A percentile compares a stretch with the other conserved stretches of the same genome.
Conservation (phyloP, 495 filamentous ascomycete species). For the Glarea lozoyensis region DNA sequence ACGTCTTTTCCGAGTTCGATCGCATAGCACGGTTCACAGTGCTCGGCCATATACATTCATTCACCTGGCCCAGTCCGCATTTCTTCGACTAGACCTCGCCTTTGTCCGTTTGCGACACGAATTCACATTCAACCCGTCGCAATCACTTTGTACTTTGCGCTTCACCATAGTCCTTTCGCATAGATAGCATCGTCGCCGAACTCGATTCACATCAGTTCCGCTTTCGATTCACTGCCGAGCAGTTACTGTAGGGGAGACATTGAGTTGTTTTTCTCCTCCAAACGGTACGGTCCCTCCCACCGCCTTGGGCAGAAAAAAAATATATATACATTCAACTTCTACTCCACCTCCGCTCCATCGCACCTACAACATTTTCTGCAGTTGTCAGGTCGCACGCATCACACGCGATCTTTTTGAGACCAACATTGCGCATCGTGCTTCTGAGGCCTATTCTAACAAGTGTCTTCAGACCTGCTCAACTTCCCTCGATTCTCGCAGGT, state of each 20-base stretch:
- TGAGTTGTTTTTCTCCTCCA: slow-evolving; percentile 94
- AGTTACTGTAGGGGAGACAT: slow-evolving; percentile 81
- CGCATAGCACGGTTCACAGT: slow-evolving; percentile 13
- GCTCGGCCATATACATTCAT: slow-evolving; percentile 18
- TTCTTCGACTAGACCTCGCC: no score
- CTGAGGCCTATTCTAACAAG: slow-evolving; percentile 18
- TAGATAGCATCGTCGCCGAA: slow-evolving; percentile 10
- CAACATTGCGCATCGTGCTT: no score
- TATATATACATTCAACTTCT: slow-evolving; percentile 9
- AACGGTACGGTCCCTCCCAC: slow-evolving; percentile 51
- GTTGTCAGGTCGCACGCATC: no score
- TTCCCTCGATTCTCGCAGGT: slow-evolving; percentile 6
- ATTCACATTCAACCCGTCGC: background rate
- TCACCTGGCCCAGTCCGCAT: slow-evolving; percentile 7
- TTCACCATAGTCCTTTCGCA: background rate
- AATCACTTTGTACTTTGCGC: background rate
- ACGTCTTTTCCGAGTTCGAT: slow-evolving; percentile 6
- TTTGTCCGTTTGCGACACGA: slow-evolving; percentile 5
- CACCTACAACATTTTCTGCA: no score
- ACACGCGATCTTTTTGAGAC: no score
- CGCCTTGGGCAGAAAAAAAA: slow-evolving; percentile 8
- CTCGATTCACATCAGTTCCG: slow-evolving; percentile 10
- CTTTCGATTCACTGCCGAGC: slow-evolving; percentile 18
- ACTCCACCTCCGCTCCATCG: slow-evolving; percentile 3
- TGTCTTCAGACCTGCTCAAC: slow-evolving; percentile 15